Conservation (phyloP, 768 basidiomycete genomes). For the Tylopilus cervinicoccineus region DNA sequence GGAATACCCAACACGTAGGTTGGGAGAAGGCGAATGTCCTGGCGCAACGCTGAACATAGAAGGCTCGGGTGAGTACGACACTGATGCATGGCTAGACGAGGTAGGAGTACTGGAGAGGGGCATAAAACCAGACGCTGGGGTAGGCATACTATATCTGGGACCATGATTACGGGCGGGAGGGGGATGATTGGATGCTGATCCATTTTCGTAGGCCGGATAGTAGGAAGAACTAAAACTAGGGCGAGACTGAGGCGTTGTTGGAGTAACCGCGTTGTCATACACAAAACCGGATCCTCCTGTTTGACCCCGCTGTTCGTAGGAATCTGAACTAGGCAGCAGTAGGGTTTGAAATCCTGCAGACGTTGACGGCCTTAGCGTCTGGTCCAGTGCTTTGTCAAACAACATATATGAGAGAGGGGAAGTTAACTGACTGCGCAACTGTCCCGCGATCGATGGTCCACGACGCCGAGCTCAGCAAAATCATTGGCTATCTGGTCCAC, state of each 20-base stretch:
- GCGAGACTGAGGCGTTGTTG: constrained; percentile 34
- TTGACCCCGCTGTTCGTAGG: constrained; percentile 36
- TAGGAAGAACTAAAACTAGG: constrained; percentile 37
- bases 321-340: constrained; percentile 32
- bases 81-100: constrained; percentile 34
- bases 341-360: constrained; percentile 33
- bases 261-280: constrained; percentile 39
- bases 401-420: background rate
- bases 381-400: constrained; percentile 30
- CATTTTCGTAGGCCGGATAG: constrained; percentile 44
- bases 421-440: constrained; percentile 51
- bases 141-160: constrained; percentile 64
- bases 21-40: constrained; percentile 32
- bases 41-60: constrained; percentile 31
- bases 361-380: constrained; percentile 36
- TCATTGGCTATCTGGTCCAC: constrained; percentile 58
- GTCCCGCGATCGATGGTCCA: constrained; percentile 48
- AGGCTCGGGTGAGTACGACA: constrained; percentile 33
- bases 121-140: constrained; percentile 65
- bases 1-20: constrained; percentile 18
- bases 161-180: constrained; percentile 40
- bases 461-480: constrained; percentile 62
- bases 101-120: constrained; percentile 42
- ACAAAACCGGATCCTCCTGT: constrained; percentile 30
- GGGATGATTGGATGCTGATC: constrained; percentile 25